Base-by-base conservation (phyloP, 1,284 basidiomycete genomes). In the Somion occarium region DNA sequence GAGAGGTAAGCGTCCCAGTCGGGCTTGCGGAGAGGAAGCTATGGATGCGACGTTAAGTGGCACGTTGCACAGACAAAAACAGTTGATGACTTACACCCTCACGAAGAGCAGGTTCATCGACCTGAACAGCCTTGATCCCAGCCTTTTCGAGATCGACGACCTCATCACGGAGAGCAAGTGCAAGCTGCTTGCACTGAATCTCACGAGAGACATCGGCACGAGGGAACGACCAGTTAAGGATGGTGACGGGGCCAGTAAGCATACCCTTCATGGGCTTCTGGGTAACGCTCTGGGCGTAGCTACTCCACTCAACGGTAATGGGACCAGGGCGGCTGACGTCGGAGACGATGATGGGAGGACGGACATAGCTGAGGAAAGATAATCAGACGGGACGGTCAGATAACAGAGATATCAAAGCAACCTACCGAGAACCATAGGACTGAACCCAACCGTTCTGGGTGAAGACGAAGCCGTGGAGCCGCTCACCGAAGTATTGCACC, bases 191-290 rank as follows among this genome's bases (percentile, higher is more conserved):
- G 70, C 93, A 94, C 78, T 99, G 97, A 58, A 96, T 71, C 76
- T 99, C 97, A 72, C 93, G 92, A 55, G 90, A 84, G 64, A 99
- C 89, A 71, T 99, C 97, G 61, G 93, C 93, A 75, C 97, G 96
- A 65, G 97, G 97, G 96, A 99, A 99, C 41, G 97, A 99, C 97
- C 97, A 99, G 83, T 98, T 98, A 72, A 99, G 85, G 74, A 99
- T 98, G 60, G 92, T 94, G 66, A 95, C 93, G 26, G 93, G 92
- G 57, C 95, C 94, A 56, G 96, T 96, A 58, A 94, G 78, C 97
- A 99, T 99, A 63, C 96, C 96, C 88, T 99, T 99, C 92, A 99
- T 96, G 65, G 96, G 93, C 73, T 87, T 89, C 70, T 84, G 76
- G 63, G 95, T 92, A 61, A 98, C 69, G 71, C 91, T 94, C 80